Evolutionary conservation across 176 grass and related monocot species (phyloP), one percentile per base, ranked within the genome.

Genomic region (Areca catechu): DNA sequence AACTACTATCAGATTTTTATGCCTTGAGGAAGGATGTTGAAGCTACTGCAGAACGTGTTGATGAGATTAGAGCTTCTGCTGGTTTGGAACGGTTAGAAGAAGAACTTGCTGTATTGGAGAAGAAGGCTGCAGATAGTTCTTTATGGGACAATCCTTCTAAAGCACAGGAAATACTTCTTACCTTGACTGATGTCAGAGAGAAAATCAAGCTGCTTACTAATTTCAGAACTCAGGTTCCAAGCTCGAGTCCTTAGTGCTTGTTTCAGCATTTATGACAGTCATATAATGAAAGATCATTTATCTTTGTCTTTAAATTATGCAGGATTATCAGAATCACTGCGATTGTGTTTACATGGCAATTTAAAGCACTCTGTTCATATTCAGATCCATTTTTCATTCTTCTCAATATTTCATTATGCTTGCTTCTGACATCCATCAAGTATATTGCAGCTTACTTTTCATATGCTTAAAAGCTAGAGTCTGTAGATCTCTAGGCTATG

Each of bases 141-240:
- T 80, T 97, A 62, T 97, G 92, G 92, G 92, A 97, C 67, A 87
- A 97, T 80, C 92, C 80, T 65, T 79, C 83, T 65, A 88, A 82
- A 23, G 92, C 92, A 62, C 92, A 97, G 58, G 83, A 73, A 69
- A 85, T 97, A 61, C 83, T 91, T 29, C 82, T 91, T 72, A 60
- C 86, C 66, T 78, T 97, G 53, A 91, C 83, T 51, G 92, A 97
- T 67, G 28, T 88, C 58, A 97, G 91, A 76, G 92, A 97, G 9
- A 88, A 63, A 85, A 75, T 88, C 51, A 97, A 85, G 66, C 76
- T 84, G 58, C 86, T 97, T 29, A 82, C 74, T 4, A 75, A 91
- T 73, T 91, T 97, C 16, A 83, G 79, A 53, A 74, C 17, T 25
- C 86, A 91, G 92, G 92, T 97, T 57, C 65, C 28, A 22, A 49